Evolutionary conservation across 2,329 filamentous ascomycete species (phyloP).

Genomic region (Fusarium sublunatum): DNA sequence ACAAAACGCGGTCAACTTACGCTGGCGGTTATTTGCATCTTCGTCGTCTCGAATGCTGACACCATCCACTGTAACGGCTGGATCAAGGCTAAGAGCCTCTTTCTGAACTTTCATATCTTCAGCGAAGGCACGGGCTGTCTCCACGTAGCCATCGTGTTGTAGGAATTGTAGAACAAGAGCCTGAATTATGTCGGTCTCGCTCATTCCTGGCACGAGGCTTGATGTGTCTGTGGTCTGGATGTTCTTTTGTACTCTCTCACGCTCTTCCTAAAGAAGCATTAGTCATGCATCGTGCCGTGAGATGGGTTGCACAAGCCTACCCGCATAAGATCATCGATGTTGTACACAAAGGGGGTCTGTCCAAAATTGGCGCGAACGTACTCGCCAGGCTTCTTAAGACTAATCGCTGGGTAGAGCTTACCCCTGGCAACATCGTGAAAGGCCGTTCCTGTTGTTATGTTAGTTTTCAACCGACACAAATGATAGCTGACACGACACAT

Average conservation of each 20-base stretch:
- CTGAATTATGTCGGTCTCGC: conserved; percentile 83
- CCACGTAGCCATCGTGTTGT: conserved; percentile 94
- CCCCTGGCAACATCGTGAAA: conserved; percentile 73
- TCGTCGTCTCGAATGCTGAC: conserved; percentile 82
- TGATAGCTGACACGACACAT: conserved; percentile 38
- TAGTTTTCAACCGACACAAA: conserved; percentile 31
- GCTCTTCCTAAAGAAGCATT: conserved; percentile 64
- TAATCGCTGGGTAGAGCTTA: conserved; percentile 73
- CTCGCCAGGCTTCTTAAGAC: conserved; percentile 73
- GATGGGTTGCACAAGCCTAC: conserved; percentile 58
- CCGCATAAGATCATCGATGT: conserved; percentile 88
- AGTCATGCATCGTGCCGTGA: conserved; percentile 13
- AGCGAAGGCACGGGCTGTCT: conserved; percentile 89
- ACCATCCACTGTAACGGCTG: conserved; percentile 62
- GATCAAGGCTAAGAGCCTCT: conserved; percentile 71
- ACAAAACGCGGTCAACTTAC: conserved; percentile 60
- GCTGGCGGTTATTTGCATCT: conserved; percentile 87
- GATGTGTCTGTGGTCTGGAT: conserved; percentile 70
- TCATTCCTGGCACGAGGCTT: conserved; percentile 70
- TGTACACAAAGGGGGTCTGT: conserved; percentile 83
- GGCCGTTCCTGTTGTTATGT: conserved; percentile 64
- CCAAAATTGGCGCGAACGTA: conserved; percentile 74
- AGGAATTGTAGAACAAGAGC: conserved; percentile 86
- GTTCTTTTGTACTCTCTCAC: conserved; percentile 66
- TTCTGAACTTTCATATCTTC: conserved; percentile 82